phyloP scores from a whole-genome alignment of 2,329 filamentous ascomycete species.

The Penicillium hesseltinei region DNA sequence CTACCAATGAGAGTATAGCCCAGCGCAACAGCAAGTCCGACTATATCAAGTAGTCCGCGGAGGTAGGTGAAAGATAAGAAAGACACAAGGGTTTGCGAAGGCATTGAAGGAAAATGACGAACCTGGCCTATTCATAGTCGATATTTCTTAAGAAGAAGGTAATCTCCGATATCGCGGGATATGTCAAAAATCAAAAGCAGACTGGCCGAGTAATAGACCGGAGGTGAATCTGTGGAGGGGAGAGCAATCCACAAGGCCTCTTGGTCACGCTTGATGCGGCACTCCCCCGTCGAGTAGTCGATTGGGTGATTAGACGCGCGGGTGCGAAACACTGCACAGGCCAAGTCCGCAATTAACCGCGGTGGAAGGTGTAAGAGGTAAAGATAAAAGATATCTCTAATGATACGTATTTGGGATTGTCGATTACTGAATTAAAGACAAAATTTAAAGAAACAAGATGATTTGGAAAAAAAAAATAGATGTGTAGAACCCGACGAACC shows the following conservation, averaged over 20 bases:
- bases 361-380: neutral
- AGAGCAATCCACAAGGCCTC: conserved; percentile 19
- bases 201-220: conserved; percentile 7
- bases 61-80: conserved; percentile 2
- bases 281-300: conserved; percentile 28
- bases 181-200: conserved; percentile 14
- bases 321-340: conserved; percentile 13
- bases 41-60: conserved; percentile 2
- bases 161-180: conserved; percentile 9
- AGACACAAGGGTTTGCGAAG: conserved; percentile 10
- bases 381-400: neutral
- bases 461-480: too few relatives aligned
- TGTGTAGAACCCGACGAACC: neutral
- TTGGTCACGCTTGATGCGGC: conserved; percentile 24
- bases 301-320: conserved; percentile 28
- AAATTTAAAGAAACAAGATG: neutral
- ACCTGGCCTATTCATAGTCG: conserved; percentile 52
- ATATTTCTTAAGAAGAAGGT: neutral
- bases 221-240: conserved; percentile 17
- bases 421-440: neutral
- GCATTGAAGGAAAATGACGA: conserved; percentile 35
- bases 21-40: conserved; percentile 11
- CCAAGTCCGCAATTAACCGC: conserved; percentile 1
- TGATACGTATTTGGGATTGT: neutral
- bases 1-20: neutral